A percentile compares a stretch with the other conserved stretches of the same genome.
phyloP scores from a whole-genome alignment of 768 basidiomycete genomes.

The Tylopilus rubrobrunneus region DNA sequence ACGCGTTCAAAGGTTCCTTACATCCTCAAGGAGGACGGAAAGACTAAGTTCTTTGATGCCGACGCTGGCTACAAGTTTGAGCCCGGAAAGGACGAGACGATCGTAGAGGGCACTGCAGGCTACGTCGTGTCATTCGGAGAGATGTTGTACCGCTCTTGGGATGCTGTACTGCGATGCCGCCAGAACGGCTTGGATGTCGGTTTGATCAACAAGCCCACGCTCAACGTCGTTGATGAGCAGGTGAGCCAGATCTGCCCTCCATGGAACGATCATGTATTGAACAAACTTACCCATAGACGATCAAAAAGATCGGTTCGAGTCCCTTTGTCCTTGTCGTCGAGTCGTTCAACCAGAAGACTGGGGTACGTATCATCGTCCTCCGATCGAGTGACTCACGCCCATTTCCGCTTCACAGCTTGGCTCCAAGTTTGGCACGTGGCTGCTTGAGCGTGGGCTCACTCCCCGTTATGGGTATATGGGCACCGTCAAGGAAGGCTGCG shows the following conservation, averaged over 20 bases:
- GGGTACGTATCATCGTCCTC: no score
- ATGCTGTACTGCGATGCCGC: conserved; percentile 74
- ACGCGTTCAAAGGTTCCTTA: no score
- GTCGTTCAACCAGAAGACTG: no score
- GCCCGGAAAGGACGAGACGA: conserved; percentile 43
- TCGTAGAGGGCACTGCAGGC: conserved; percentile 72
- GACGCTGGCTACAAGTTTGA: no score
- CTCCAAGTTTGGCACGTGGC: no score
- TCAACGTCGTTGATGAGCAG: conserved; percentile 83
- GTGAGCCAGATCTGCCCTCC: conserved; percentile 30
- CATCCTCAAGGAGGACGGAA: no score
- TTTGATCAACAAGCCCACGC: conserved; percentile 79
- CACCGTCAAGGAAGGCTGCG: conserved; percentile 63
- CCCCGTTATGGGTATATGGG: conserved; percentile 80
- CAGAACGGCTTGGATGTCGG: conserved; percentile 76
- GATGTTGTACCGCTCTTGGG: conserved; percentile 80
- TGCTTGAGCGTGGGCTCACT: no score
- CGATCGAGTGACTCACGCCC: no score
- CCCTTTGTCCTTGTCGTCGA: no score
- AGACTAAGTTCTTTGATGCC: no score
- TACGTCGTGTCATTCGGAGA: conserved; percentile 83
- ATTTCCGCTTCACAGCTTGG: no score
- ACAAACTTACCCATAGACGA: conserved; percentile 34
- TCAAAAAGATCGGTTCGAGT: conserved; percentile 26
- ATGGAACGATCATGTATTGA: not conserved